Percentiles rank a stretch among this genome's conserved stretches.
phyloP scores from a whole-genome alignment of 768 basidiomycete species.

The Tulasnella sp. region DNA sequence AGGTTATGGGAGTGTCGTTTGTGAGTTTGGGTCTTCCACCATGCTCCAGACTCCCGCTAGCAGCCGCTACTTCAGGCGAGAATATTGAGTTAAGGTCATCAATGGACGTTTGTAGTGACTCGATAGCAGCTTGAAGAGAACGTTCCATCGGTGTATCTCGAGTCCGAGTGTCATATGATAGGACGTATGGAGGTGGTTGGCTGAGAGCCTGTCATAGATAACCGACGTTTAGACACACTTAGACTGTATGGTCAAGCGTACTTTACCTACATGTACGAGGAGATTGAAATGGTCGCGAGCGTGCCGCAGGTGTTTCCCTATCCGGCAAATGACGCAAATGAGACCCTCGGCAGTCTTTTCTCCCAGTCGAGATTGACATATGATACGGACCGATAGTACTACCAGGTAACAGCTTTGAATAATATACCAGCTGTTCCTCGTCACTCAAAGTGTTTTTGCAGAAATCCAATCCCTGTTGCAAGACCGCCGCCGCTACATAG shows the following conservation, averaged over 20 bases:
- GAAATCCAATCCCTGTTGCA: constrained; percentile 64
- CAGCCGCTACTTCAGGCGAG: neutral
- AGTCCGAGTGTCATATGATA: constrained; percentile 71
- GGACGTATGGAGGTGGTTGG: constrained; percentile 43
- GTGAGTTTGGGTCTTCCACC: constrained; percentile 45
- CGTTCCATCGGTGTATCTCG: constrained; percentile 84
- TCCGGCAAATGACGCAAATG: neutral
- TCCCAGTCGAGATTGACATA: neutral
- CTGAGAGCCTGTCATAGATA: constrained; percentile 43
- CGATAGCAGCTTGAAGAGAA: constrained; percentile 54
- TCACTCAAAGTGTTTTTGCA: constrained; percentile 59
- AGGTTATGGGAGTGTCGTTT: constrained; percentile 56
- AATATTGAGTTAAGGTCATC: constrained; percentile 44
- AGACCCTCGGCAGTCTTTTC: neutral
- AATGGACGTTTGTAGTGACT: constrained; percentile 54
- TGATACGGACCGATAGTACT: constrained; percentile 70
- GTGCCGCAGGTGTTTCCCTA: constrained; percentile 84
- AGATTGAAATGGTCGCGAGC: constrained; percentile 69
- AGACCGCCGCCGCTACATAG: constrained; percentile 57
- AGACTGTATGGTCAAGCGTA: neutral
- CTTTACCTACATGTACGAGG: constrained; percentile 24
- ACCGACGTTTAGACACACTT: neutral
- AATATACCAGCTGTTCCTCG: constrained; percentile 63
- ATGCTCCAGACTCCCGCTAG: constrained; percentile 31
- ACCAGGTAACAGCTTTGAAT: constrained; percentile 75